These are phyloP conservation scores for Nothophaeocryptopus gaeumannii DNA, from an alignment of 2,329 filamentous ascomycete genomes.

Conservation along the genomic window DNA sequence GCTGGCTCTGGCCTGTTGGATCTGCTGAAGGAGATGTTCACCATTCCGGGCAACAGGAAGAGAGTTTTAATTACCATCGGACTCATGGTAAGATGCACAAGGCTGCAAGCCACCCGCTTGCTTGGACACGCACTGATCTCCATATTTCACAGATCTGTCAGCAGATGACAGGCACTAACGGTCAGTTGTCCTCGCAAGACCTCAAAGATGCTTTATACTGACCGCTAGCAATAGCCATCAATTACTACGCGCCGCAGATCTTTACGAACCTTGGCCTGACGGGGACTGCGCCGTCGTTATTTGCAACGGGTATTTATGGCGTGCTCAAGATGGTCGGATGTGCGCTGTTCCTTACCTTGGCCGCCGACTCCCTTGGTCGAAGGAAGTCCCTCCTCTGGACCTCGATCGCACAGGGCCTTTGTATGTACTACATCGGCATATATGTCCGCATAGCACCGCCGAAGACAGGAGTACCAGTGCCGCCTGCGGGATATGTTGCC, in stretches of 20 bases:
- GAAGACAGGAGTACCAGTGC: constrained; percentile 52
- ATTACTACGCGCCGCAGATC: constrained; percentile 64
- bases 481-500: constrained; percentile 66
- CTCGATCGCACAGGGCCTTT: constrained; percentile 53
- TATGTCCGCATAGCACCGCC: constrained; percentile 65
- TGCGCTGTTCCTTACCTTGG: constrained; percentile 65
- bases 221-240: constrained; percentile 50
- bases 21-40: constrained; percentile 66
- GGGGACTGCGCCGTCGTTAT: constrained; percentile 58
- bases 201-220: constrained; percentile 19
- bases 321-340: constrained; percentile 67
- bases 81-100: constrained; percentile 41
- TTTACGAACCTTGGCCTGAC: constrained; percentile 63
- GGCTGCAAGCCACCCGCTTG: neutral
- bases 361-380: constrained; percentile 67
- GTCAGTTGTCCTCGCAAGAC: neutral
- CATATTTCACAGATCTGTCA: constrained; percentile 53
- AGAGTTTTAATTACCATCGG: constrained; percentile 64
- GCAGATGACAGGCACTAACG: constrained; percentile 67
- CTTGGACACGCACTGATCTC: neutral
- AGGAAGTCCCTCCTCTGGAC: constrained; percentile 51
- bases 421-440: constrained; percentile 70
- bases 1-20: constrained; percentile 62
- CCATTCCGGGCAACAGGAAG: constrained; percentile 62
- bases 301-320: constrained; percentile 72